Evolutionary conservation across 345 rosid species (phyloP), one percentile per base, ranked within the genome.

Genomic region (Limnanthes douglasii): DNA sequence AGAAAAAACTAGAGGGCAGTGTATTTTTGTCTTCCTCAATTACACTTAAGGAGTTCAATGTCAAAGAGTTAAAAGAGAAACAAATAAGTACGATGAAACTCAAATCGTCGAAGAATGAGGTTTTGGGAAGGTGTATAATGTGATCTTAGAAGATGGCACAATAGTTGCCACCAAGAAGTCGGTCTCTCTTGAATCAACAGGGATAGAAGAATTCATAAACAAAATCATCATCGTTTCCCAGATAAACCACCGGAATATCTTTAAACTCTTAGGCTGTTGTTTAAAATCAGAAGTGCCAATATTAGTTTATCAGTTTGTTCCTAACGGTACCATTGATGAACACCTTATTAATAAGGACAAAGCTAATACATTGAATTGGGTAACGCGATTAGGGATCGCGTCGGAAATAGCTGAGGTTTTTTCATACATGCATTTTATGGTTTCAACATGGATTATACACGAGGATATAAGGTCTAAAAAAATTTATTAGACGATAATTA

Each of bases 91-190:
- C n/a, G n/a, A n/a, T n/a, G n/a, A n/a, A n/a, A n/a, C n/a, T n/a
- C n/a, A n/a, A n/a, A n/a, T n/a, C n/a, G n/a, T 72, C 9, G 73
- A 70, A 1, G 53, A 60, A 28, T 72, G 75, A 1, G 68, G 68
- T 8, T 59, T 34, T 21, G 68, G 65, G 0, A 24, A 21, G 5
- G 69, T 64, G 3, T 64, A 61, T 20, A 64, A 18, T 13, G 73
- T 69, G 31, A 41, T 56, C 34, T 18, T 70, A 1, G 14, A 17
- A 0, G 58, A 60, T 27, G 78, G 68, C n/a, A 54, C 33, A 1
- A 20, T 37, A 5, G 48, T 62, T 3, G 65, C 68, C 8, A 53
- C 59, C 1, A 66, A 70, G 33, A 30, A 11, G 31, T 43, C 47
- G 12, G 5, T 59, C 15, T 20, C 56, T 4, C 45, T 28, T 3